These are phyloP conservation scores for Metrosideros polymorpha DNA, from an alignment of 441 rosid genomes.

Conservation along the genomic window DNA sequence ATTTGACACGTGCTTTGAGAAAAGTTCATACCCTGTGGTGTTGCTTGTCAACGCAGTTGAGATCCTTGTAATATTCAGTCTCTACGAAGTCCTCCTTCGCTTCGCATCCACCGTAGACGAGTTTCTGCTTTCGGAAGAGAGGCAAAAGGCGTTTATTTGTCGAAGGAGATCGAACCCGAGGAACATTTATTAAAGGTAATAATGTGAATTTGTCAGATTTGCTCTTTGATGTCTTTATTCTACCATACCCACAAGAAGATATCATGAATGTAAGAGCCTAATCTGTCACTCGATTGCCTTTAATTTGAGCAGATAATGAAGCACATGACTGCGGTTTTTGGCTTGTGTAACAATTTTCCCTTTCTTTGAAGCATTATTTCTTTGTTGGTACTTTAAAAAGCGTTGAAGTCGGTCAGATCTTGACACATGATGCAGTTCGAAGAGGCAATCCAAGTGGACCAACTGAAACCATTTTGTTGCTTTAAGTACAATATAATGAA, in stretches of 20 bases:
- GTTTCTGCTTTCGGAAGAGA: conserved; percentile 17
- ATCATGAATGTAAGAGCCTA: not conserved
- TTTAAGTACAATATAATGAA: not conserved
- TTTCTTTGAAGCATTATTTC: not conserved
- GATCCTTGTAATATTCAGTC: conserved; percentile 58
- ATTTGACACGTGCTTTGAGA: not conserved
- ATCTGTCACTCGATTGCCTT: not conserved
- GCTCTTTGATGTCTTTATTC: not conserved
- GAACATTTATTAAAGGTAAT: not conserved
- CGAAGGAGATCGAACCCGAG: not conserved
- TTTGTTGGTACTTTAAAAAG: not conserved
- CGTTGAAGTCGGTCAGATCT: not conserved
- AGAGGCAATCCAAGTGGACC: not conserved
- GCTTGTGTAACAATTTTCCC: not conserved
- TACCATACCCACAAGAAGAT: not conserved
- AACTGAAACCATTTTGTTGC: not conserved
- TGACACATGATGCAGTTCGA: not conserved
- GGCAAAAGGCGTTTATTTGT: not conserved
- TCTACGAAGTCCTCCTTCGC: conserved; percentile 44
- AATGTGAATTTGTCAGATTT: not conserved
- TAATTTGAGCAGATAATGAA: not conserved
- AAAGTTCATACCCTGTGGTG: conserved; percentile 44
- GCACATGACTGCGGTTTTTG: not conserved
- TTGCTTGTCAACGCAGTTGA: conserved; percentile 44
- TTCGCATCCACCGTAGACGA: conserved; percentile 20